Conservation (phyloP, 2,329 filamentous ascomycete genomes). For the Colletotrichum eleusines region DNA sequence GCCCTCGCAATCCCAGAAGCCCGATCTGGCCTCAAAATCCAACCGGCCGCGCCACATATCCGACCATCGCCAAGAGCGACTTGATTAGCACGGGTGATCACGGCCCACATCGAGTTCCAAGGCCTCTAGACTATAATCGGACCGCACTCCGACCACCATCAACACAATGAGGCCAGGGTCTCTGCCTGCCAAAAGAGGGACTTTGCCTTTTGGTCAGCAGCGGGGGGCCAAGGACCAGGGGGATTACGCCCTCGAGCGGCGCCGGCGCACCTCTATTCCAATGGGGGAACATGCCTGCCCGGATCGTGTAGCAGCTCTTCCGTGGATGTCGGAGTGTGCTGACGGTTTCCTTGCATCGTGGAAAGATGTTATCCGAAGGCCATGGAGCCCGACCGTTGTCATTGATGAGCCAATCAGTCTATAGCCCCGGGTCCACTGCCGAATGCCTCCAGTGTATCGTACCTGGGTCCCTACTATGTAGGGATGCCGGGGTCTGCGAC, state of each 20-base stretch:
- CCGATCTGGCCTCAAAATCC: not conserved
- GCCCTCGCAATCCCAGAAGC: not conserved
- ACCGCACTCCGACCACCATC: conserved; percentile 8
- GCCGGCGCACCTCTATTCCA: conserved; percentile 8
- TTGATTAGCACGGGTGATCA: conserved; percentile 21
- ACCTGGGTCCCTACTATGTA: too few relatives aligned
- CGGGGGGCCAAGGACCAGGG: conserved; percentile 4
- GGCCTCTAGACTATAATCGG: conserved; percentile 10
- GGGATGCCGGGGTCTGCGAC: conserved; percentile 29
- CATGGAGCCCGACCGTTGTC: conserved; percentile 18
- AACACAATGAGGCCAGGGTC: not conserved
- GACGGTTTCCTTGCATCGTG: conserved; percentile 33
- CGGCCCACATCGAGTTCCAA: conserved; percentile 15
- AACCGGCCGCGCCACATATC: conserved; percentile 7
- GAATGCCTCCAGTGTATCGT: conserved; percentile 12
- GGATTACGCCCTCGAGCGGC: conserved; percentile 30
- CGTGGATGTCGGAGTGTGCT: conserved; percentile 3
- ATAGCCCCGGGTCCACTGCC: not conserved
- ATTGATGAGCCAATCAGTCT: not conserved
- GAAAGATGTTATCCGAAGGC: conserved; percentile 21
- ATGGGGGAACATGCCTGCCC: conserved; percentile 2
- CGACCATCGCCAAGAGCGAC: conserved; percentile 23
- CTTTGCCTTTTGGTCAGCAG: not conserved
- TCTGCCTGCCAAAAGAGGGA: not conserved
- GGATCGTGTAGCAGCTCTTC: conserved; percentile 27